phyloP scores from a whole-genome alignment of 1,139 yeast genomes.

The Blastobotrys petasosporus region DNA sequence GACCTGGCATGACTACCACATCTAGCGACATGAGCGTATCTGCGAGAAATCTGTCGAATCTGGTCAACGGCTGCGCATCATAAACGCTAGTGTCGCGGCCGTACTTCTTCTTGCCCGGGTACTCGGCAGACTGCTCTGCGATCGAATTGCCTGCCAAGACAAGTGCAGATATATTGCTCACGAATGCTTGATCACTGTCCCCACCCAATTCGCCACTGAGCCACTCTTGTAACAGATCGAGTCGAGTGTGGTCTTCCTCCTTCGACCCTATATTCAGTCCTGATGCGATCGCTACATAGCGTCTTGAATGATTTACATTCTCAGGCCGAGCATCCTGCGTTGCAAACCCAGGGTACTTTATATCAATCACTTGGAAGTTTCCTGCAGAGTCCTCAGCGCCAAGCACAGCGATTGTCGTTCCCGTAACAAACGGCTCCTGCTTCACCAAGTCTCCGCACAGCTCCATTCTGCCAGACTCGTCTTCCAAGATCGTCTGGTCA shows the following conservation, averaged over 20 bases:
- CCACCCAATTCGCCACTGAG: slow-evolving; percentile 62
- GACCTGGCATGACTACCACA: slow-evolving; percentile 79
- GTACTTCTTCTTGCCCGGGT: slow-evolving; percentile 16
- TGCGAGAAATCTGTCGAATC: slow-evolving; percentile 52
- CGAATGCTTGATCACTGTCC: slow-evolving; percentile 24
- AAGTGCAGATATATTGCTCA: slow-evolving; percentile 44
- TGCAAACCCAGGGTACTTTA: slow-evolving; percentile 60
- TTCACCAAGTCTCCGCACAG: slow-evolving; percentile 57
- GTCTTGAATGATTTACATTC: slow-evolving; percentile 11
- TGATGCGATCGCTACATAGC: slow-evolving; percentile 58
- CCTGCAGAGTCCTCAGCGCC: slow-evolving; percentile 88
- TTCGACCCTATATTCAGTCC: slow-evolving; percentile 56
- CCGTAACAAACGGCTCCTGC: slow-evolving; percentile 62
- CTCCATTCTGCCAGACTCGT: slow-evolving; percentile 84
- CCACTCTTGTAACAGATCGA: slow-evolving; percentile 65
- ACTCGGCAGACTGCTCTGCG: slow-evolving; percentile 30
- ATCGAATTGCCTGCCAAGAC: slow-evolving; percentile 76
- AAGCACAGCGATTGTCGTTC: slow-evolving; percentile 73
- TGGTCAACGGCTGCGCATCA: slow-evolving; percentile 29
- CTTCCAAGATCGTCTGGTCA: slow-evolving; percentile 68
- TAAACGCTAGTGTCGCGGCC: slow-evolving; percentile 17
- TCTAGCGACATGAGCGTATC: slow-evolving; percentile 59
- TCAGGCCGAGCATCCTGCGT: slow-evolving; percentile 43
- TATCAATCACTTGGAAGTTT: slow-evolving; percentile 75
- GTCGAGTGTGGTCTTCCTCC: slow-evolving; percentile 36